phyloP scores from a whole-genome alignment of 78 protist genomes.

The Chrysochromulina parva region DNA sequence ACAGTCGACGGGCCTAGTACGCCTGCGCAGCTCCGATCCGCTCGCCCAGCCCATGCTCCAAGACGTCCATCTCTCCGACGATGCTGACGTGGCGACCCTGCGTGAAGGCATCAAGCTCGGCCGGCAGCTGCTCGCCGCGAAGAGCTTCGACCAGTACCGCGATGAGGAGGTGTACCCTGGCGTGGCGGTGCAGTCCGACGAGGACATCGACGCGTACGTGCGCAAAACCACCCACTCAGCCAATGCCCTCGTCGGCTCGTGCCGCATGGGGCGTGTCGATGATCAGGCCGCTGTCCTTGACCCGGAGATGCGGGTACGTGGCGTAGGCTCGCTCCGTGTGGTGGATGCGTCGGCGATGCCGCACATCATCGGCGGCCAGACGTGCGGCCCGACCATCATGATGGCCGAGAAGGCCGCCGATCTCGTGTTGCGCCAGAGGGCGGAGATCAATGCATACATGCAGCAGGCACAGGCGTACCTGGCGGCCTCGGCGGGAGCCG shows the following conservation, averaged over 20 bases:
- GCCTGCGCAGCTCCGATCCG: not conserved
- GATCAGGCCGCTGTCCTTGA: constrained; percentile 12
- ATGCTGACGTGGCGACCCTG: not conserved
- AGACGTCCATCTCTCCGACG: not conserved
- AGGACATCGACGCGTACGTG: not conserved
- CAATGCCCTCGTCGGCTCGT: not conserved
- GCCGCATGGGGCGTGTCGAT: not conserved
- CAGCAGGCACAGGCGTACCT: too few relatives aligned
- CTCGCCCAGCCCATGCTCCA: not conserved
- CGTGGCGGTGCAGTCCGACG: not conserved
- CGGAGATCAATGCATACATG: too few relatives aligned
- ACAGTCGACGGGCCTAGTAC: not conserved
- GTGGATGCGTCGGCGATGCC: not conserved
- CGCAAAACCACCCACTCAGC: not conserved
- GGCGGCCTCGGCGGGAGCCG: too few relatives aligned
- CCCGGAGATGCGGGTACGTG: not conserved
- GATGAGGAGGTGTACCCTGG: not conserved
- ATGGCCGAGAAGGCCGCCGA: constrained; percentile 5
- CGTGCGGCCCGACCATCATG: not conserved
- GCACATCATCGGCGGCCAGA: not conserved
- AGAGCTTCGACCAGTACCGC: not conserved
- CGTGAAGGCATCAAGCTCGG: not conserved
- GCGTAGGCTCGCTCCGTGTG: not conserved
- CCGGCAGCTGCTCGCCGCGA: not conserved
- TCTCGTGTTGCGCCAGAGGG: not conserved